Conservation (phyloP, 2,329 filamentous ascomycete genomes). For the Pseudogymnoascus sp. region DNA sequence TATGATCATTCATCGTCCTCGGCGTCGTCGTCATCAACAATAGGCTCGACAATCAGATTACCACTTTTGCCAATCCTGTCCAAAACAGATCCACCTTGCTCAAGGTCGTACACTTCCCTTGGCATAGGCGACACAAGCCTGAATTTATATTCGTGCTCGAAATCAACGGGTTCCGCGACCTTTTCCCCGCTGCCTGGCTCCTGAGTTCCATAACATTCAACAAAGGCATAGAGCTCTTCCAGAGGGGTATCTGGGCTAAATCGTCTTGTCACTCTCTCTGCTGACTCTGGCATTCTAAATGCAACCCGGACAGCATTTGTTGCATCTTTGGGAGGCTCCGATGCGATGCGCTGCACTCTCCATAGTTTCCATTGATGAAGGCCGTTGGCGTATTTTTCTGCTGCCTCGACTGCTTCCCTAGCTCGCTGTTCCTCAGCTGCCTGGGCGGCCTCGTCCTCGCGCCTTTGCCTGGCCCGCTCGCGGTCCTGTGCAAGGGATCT, state of each 20-base stretch:
- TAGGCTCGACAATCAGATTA: constrained; percentile 79
- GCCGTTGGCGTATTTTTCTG: constrained; percentile 42
- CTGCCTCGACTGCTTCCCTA: constrained; percentile 53
- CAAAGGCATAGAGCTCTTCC: constrained; percentile 91
- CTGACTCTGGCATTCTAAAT: constrained; percentile 55
- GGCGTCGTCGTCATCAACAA: constrained; percentile 33
- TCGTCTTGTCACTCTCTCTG: constrained; percentile 67
- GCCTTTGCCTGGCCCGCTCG: constrained; percentile 69
- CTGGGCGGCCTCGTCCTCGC: constrained; percentile 67
- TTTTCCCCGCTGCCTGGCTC: constrained; percentile 21
- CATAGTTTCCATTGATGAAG: constrained; percentile 68
- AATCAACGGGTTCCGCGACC: constrained; percentile 51
- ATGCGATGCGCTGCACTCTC: constrained; percentile 60
- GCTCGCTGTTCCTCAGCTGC: constrained; percentile 59
- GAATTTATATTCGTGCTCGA: constrained; percentile 79
- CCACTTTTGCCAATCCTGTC: constrained; percentile 74
- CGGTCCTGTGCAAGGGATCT: constrained; percentile 81
- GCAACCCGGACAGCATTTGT: constrained; percentile 68
- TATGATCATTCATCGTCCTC: constrained; percentile 10
- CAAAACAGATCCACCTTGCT: constrained; percentile 56
- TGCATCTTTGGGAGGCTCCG: constrained; percentile 58
- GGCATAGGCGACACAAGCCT: constrained; percentile 80
- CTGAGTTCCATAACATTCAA: constrained; percentile 64
- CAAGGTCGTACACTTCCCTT: constrained; percentile 68
- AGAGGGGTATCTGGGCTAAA: constrained; percentile 65